phyloP scores from a whole-genome alignment of 768 basidiomycete species.

The Amanita rimosa region DNA sequence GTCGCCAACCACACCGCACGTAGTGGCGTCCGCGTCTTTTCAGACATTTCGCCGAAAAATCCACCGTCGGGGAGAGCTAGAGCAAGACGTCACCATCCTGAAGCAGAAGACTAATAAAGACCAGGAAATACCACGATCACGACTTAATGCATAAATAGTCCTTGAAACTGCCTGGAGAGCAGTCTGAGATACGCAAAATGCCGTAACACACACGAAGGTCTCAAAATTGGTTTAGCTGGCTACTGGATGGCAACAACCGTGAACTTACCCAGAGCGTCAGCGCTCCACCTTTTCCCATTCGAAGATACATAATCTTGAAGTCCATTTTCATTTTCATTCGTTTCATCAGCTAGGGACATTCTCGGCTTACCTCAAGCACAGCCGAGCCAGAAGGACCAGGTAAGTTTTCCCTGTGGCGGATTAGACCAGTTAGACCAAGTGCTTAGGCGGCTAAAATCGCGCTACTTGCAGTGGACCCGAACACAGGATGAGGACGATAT shows the following conservation, averaged over 20 bases:
- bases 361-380: slow-evolving; percentile 43
- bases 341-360: not conserved
- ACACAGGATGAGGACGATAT: slow-evolving; percentile 79
- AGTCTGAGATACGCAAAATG: slow-evolving; percentile 77
- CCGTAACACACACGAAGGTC: slow-evolving; percentile 73
- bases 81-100: slow-evolving; percentile 5
- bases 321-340: not conserved
- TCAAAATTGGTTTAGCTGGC: slow-evolving; percentile 11
- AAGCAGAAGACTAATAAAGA: not conserved
- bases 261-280: slow-evolving; percentile 62
- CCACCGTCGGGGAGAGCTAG: slow-evolving; percentile 66
- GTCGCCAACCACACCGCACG: slow-evolving; percentile 71
- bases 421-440: not conserved
- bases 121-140: slow-evolving; percentile 45
- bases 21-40: slow-evolving; percentile 59
- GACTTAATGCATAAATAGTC: slow-evolving; percentile 77
- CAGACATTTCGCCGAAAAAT: slow-evolving; percentile 60
- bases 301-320: slow-evolving; percentile 59
- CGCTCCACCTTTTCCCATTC: slow-evolving; percentile 69
- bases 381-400: slow-evolving; percentile 64
- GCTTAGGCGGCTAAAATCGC: not conserved
- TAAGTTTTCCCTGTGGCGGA: slow-evolving; percentile 36
- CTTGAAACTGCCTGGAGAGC: slow-evolving; percentile 77
- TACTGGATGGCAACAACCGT: not conserved
- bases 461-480: slow-evolving; percentile 57